phyloP scores from a whole-genome alignment of 176 grass and related monocot species.

The Phyllostachys edulis region DNA sequence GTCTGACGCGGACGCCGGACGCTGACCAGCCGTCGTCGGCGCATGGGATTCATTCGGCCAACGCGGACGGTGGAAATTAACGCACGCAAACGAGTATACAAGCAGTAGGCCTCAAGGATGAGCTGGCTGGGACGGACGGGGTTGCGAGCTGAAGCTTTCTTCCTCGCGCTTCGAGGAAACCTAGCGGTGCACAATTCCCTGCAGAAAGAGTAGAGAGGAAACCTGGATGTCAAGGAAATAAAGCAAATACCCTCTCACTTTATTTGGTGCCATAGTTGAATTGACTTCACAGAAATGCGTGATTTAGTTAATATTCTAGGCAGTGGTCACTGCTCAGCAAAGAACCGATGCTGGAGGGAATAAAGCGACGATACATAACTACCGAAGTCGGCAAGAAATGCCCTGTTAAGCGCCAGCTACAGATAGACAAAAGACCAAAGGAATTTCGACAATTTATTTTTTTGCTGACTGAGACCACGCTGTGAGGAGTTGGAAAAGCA shows the following conservation, averaged over 20 bases:
- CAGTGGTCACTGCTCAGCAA: not conserved
- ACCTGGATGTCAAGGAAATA: constrained; percentile 26
- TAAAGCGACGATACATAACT: not conserved
- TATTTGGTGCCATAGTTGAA: not conserved
- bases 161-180: not conserved
- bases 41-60: no score
- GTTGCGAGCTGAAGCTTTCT: not conserved
- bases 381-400: no score
- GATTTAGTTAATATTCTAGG: not conserved
- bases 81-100: no score
- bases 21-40: not conserved
- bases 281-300: not conserved
- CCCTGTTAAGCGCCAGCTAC: not conserved
- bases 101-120: not conserved
- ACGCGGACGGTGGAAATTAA: no score
- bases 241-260: not conserved
- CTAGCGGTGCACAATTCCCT: not conserved
- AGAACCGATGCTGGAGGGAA: not conserved
- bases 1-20: not conserved
- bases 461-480: no score
- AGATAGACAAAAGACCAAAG: not conserved
- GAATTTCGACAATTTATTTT: not conserved
- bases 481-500: not conserved
- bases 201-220: not conserved
- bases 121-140: no score